Conservation (phyloP, 108 stramenopile genomes). For the Hondaea fermentalgiana region DNA sequence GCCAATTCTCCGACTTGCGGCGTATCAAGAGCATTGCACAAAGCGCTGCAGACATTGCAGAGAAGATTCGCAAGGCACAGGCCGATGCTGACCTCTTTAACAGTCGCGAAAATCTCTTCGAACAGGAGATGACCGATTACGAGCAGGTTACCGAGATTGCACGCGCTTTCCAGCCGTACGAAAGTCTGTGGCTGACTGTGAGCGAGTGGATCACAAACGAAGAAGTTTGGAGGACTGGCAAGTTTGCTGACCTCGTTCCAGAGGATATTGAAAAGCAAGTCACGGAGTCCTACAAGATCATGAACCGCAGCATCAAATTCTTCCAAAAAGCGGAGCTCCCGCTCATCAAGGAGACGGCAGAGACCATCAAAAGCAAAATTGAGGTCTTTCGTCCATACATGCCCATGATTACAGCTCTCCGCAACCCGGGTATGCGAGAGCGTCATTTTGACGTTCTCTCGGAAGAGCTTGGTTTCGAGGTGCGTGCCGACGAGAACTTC, state of each 20-base stretch:
- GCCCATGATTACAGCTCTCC: conserved; percentile 41
- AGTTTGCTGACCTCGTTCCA: conserved; percentile 41
- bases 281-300: conserved; percentile 34
- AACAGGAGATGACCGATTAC: conserved; percentile 51
- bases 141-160: conserved; percentile 38
- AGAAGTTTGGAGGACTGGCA: conserved; percentile 35
- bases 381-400: conserved; percentile 34
- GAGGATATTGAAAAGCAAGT: conserved; percentile 44
- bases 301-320: conserved; percentile 41
- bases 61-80: conserved; percentile 34
- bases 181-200: conserved; percentile 50
- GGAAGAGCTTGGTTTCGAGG: conserved; percentile 16
- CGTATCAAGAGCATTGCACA: conserved; percentile 36
- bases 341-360: conserved; percentile 43
- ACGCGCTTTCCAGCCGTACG: conserved; percentile 54
- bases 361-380: conserved; percentile 39
- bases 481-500: conserved; percentile 29
- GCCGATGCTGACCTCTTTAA: conserved; percentile 44
- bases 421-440: conserved; percentile 46
- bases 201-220: conserved; percentile 36
- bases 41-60: conserved; percentile 30
- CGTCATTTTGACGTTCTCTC: conserved; percentile 38
- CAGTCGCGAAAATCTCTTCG: conserved; percentile 50
- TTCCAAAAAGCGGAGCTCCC: conserved; percentile 40
- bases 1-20: conserved; percentile 30